Conservation (phyloP, 1,284 basidiomycete species). For the Melampsora medusae region DNA sequence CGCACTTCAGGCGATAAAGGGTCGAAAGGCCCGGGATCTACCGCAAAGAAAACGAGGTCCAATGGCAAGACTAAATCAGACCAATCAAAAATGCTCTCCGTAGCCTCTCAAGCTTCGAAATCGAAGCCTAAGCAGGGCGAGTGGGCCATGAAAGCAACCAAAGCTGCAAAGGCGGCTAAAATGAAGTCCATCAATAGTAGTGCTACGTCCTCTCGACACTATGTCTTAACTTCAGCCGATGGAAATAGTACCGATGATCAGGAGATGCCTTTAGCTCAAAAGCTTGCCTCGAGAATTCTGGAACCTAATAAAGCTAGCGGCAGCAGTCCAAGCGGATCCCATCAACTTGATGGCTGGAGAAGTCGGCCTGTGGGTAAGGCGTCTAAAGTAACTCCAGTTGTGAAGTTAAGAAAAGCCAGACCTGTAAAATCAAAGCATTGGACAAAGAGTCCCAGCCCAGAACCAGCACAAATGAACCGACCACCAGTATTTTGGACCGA, state of each 20-base stretch:
- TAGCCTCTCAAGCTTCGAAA: conserved; percentile 19
- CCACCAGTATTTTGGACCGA: conserved; percentile 97
- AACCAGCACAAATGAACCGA: conserved; percentile 46
- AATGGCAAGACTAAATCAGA: background rate
- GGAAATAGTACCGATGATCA: conserved; percentile 17
- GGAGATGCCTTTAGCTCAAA: background rate
- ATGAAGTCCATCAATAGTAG: conserved; percentile 7
- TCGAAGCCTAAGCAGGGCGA: conserved; percentile 26
- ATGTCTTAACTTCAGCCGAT: background rate
- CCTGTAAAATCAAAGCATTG: conserved; percentile 33
- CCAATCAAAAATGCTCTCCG: conserved; percentile 14
- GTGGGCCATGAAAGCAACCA: conserved; percentile 27
- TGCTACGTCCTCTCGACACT: conserved; percentile 6
- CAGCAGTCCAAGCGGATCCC: background rate
- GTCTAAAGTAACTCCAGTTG: conserved; percentile 9
- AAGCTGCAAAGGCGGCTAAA: conserved; percentile 21
- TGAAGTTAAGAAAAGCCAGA: conserved; percentile 38
- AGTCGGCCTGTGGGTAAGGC: background rate
- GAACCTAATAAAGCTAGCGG: background rate
- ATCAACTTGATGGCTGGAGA: conserved; percentile 1
- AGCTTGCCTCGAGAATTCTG: background rate
- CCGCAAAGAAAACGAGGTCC: background rate
- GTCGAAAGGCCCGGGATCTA: background rate
- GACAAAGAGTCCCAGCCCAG: conserved; percentile 42
- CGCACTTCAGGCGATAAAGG: background rate